phyloP scores from a whole-genome alignment of 1,284 basidiomycete genomes.

The Microbotryomycetes sp. region DNA sequence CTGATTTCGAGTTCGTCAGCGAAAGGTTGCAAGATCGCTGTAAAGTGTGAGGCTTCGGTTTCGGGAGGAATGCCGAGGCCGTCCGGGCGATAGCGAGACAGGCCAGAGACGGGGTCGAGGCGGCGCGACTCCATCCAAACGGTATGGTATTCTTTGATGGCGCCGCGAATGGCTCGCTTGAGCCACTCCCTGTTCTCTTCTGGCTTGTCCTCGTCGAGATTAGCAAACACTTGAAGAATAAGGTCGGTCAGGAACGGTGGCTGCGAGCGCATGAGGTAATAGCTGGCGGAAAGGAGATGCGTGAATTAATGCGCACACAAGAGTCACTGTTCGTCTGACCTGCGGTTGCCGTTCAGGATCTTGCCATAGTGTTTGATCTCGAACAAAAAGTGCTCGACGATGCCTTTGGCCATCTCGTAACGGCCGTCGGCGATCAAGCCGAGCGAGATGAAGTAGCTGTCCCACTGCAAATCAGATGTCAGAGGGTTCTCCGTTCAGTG shows the following conservation, averaged over 20 bases:
- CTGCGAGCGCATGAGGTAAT: slow-evolving; percentile 92
- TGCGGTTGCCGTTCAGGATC: slow-evolving; percentile 44
- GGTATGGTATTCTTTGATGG: slow-evolving; percentile 97
- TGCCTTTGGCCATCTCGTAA: slow-evolving; percentile 86
- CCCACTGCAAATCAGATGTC: slow-evolving; percentile 87
- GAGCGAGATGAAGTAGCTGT: slow-evolving; percentile 88
- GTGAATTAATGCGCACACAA: too few species aligned
- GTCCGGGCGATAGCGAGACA: slow-evolving; percentile 86
- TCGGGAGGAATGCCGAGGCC: slow-evolving; percentile 90
- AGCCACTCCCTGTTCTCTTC: slow-evolving; percentile 83
- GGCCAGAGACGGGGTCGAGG: slow-evolving; percentile 83
- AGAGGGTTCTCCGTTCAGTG: slow-evolving; percentile 47
- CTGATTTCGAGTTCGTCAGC: slow-evolving; percentile 87
- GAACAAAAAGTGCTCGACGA: slow-evolving; percentile 98
- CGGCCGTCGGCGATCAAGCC: slow-evolving; percentile 92
- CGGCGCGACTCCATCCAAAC: slow-evolving; percentile 87
- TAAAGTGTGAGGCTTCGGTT: slow-evolving; percentile 97
- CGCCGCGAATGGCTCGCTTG: slow-evolving; percentile 87
- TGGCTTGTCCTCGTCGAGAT: slow-evolving; percentile 76
- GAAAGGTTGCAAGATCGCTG: slow-evolving; percentile 90
- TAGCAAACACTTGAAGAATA: slow-evolving; percentile 95
- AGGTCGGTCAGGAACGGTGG: slow-evolving; percentile 98
- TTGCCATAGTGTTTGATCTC: slow-evolving; percentile 60
- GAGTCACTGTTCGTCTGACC: slow-evolving; percentile 34
- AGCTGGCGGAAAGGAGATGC: slow-evolving; percentile 35